Percentiles rank a stretch among this genome's conserved stretches.
Conservation (phyloP, 495 filamentous ascomycete species). For the Penicillium crystallinum region DNA sequence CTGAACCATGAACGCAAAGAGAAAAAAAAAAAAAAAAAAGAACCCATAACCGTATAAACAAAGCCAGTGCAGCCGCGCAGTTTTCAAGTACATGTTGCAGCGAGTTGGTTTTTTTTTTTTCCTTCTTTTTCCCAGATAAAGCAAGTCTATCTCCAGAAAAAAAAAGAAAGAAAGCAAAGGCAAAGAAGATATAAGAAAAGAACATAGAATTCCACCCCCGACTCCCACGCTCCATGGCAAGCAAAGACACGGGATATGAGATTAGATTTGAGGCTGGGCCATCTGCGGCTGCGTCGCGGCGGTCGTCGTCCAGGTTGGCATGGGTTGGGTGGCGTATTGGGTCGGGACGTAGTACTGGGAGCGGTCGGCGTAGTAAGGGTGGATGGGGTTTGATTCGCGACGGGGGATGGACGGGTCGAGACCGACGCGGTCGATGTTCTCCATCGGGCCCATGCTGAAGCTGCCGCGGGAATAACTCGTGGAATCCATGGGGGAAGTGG, state of each 20-base stretch:
- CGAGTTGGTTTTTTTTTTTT: no score
- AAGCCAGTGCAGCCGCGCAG: not conserved
- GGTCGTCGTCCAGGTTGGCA: conserved; percentile 39
- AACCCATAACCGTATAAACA: conserved; percentile 6
- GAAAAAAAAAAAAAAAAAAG: not conserved
- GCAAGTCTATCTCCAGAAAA: conserved; percentile 6
- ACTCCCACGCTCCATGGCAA: conserved; percentile 6
- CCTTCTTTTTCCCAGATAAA: no score
- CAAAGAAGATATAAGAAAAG: not conserved
- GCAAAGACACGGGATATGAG: conserved; percentile 6
- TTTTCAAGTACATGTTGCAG: not conserved
- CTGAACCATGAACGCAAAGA: no score
- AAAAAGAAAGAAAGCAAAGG: conserved; percentile 10
- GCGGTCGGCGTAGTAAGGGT: conserved; percentile 32
- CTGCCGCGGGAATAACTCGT: conserved; percentile 38
- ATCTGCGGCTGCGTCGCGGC: conserved; percentile 42
- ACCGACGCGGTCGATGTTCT: conserved; percentile 22
- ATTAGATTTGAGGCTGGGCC: conserved; percentile 43
- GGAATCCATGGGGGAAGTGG: conserved; percentile 40
- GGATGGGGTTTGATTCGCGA: conserved; percentile 37
- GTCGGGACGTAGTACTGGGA: conserved; percentile 36
- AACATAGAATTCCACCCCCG: not conserved
- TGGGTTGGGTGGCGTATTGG: conserved; percentile 31
- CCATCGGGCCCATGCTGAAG: conserved; percentile 37
- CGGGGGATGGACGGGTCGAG: conserved; percentile 37